Evolutionary conservation across 2,329 filamentous ascomycete species (phyloP).

Genomic region (Dryadomyces quercus-mongolicae): DNA sequence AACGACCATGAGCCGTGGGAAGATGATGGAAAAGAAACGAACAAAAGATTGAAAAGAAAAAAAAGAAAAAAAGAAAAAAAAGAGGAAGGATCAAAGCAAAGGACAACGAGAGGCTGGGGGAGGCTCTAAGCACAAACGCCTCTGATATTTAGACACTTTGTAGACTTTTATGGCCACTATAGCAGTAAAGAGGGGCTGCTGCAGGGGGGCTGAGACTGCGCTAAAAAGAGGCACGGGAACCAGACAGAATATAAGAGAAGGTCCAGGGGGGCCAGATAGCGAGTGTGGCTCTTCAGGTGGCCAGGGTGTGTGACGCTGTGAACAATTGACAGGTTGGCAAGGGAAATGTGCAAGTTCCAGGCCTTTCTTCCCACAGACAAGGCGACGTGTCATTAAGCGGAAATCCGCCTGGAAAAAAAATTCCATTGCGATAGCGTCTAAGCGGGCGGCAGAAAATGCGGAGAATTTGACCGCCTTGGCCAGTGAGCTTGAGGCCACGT

Average conservation of each 20-base stretch:
- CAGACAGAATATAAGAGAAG: not conserved
- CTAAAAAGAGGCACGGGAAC: not conserved
- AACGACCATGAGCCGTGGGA: not conserved
- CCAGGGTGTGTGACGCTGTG: too few species aligned
- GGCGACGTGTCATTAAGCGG: constrained; percentile 10
- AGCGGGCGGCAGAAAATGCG: not conserved
- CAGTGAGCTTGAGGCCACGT: too few species aligned
- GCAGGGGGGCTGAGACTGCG: not conserved
- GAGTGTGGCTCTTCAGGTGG: too few species aligned
- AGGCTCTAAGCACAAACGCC: not conserved
- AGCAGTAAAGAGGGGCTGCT: not conserved
- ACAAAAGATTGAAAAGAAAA: not conserved
- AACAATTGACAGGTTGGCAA: not conserved
- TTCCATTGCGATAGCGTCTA: not conserved
- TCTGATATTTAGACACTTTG: not conserved
- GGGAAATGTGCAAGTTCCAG: too few species aligned
- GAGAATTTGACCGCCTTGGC: not conserved
- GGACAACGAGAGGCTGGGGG: not conserved
- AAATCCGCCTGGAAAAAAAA: not conserved
- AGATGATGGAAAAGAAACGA: not conserved
- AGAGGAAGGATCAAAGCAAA: not conserved
- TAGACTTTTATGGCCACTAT: not conserved
- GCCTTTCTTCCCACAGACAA: constrained; percentile 1
- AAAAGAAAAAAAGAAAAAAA: not conserved
- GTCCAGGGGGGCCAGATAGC: not conserved